These are phyloP conservation scores for Argentina anserina DNA, from an alignment of 306 rosid genomes.

Conservation along the genomic window DNA sequence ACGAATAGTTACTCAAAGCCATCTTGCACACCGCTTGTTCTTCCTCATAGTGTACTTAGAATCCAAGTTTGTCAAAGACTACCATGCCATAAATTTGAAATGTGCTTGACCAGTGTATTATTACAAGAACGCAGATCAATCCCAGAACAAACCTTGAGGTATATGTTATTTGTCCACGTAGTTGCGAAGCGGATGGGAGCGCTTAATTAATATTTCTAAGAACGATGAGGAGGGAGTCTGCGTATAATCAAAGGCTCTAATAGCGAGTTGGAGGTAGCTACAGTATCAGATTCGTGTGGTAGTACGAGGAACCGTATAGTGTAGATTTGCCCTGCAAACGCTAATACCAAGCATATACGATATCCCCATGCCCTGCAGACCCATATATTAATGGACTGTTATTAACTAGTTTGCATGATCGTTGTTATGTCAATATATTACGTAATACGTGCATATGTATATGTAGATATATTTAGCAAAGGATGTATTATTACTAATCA, in stretches of 20 bases:
- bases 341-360: slow-evolving; percentile 31
- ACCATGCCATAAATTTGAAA: slow-evolving; percentile 69
- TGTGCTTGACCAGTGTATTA: slow-evolving; percentile 38
- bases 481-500: too few relatives aligned
- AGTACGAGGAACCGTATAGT: slow-evolving; percentile 57
- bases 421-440: neutral
- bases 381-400: neutral
- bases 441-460: too few relatives aligned
- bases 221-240: slow-evolving; percentile 30
- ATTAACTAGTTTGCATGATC: neutral
- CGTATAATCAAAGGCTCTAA: slow-evolving; percentile 50
- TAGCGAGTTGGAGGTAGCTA: slow-evolving; percentile 52
- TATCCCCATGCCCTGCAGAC: slow-evolving; percentile 57
- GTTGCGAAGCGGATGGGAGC: slow-evolving; percentile 26
- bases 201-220: slow-evolving; percentile 37
- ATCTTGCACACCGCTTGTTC: slow-evolving; percentile 39
- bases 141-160: slow-evolving; percentile 41
- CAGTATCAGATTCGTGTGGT: slow-evolving; percentile 54
- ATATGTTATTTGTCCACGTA: slow-evolving; percentile 29
- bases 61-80: slow-evolving; percentile 67
- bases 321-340: slow-evolving; percentile 65
- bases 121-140: slow-evolving; percentile 36
- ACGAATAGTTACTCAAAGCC: slow-evolving; percentile 36
- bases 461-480: too few relatives aligned
- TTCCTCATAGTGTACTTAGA: slow-evolving; percentile 33